Percentiles rank a stretch among this genome's conserved stretches.
phyloP scores from a whole-genome alignment of 2,329 filamentous ascomycete species.

The Botrytis elliptica region DNA sequence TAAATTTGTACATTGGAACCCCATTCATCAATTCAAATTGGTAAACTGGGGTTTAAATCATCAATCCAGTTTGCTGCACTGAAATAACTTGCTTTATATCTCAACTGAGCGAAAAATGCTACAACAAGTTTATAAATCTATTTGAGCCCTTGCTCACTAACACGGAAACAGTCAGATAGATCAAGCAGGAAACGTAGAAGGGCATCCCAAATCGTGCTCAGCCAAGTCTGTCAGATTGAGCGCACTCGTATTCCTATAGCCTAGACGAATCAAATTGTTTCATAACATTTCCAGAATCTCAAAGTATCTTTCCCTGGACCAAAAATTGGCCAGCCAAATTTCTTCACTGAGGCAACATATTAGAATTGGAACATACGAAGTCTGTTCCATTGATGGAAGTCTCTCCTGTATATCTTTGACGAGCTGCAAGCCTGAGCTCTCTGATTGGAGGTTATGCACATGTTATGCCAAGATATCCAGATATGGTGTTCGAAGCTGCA shows the following conservation, averaged over 20 bases:
- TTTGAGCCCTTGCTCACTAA: no score
- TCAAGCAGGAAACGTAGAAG: not conserved
- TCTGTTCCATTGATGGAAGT: no score
- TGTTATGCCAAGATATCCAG: no score
- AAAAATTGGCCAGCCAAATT: slow-evolving; percentile 28
- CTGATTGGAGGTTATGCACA: no score
- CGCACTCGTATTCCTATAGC: slow-evolving; percentile 29
- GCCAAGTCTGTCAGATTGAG: slow-evolving; percentile 24
- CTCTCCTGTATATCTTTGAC: no score
- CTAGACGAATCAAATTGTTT: slow-evolving; percentile 24
- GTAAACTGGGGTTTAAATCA: no score
- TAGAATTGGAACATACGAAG: no score
- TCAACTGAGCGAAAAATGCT: rapidly evolving
- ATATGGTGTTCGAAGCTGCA: no score
- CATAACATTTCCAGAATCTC: no score
- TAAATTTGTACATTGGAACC: not conserved
- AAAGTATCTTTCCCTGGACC: slow-evolving; percentile 18
- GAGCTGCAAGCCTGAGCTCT: no score
- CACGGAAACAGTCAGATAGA: not conserved
- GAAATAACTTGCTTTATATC: no score
- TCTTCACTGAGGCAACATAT: not conserved
- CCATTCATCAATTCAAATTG: not conserved
- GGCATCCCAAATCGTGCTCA: slow-evolving; percentile 23
- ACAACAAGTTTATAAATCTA: not conserved
- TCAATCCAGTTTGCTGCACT: no score